Evolutionary conservation across 176 grass and related monocot species (phyloP), one percentile per base, ranked within the genome.

Genomic region (Alloteropsis semialata): DNA sequence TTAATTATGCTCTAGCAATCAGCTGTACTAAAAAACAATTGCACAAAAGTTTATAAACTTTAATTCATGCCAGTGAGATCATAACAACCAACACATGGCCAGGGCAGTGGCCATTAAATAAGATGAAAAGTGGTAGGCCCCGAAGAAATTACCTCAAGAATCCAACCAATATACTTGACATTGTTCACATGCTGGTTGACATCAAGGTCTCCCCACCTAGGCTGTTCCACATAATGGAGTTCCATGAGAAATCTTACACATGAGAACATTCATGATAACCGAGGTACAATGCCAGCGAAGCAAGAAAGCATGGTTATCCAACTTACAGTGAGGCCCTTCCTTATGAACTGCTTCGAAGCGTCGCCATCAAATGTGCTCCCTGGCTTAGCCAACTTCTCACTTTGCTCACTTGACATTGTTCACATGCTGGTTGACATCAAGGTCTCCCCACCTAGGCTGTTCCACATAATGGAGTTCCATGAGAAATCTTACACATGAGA

Each of bases 161-260:
- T 99, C 97, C 97, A 99, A 27, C 97, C 97, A 77, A 99, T 92
- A 80, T 99, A 99, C 78, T 99, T 99, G 48, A 99, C 97, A 78
- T 99, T 99, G 72, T 99, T 99, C 85, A 99, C 97, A 68, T 99
- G 97, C 81, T 99, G 97, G 75, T 99, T 99, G 32, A 99, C 87
- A 65, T 99, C 97, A 76, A 99, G 81, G 86, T 99, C 97, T 25
- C 85, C 89, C 97, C 97, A 99, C 70, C 75, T 94, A 65, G 97
- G 97, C 97, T 99, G 93, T 89, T 74, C 11, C 17, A 86, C 36
- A 85, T 13, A 51, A 76, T 37, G 13, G 28, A 62, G 24, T 54
- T 68, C 19, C 37, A 39, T 82, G 38, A 83, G 50, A 76, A 84
- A 80, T 10, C 19, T 80, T 58, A 60, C 38, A 13, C 9, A 74